Evolutionary conservation across 225 moss, liverwort and hornwort species (phyloP).

Genomic region (Lunularia cruciata): DNA sequence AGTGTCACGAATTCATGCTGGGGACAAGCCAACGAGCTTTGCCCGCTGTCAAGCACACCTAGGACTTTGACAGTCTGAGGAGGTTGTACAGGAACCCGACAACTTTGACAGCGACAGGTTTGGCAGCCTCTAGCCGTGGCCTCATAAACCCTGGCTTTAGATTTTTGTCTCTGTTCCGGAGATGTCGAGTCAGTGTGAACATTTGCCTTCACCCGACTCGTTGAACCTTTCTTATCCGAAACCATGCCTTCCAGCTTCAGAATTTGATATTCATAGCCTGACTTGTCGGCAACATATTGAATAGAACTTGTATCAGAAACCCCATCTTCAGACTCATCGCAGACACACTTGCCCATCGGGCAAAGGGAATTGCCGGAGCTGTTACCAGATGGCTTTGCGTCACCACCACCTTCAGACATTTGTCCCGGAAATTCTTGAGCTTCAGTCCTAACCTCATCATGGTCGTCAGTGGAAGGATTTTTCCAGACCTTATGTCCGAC

Average conservation of each 20-base stretch:
- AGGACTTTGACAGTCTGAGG: not conserved
- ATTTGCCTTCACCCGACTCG: not conserved
- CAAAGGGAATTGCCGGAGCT: not conserved
- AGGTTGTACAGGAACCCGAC: constrained; percentile 7
- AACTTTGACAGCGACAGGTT: constrained; percentile 22
- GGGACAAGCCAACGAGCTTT: not conserved
- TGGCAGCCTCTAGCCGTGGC: constrained; percentile 8
- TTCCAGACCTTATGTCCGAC: not conserved
- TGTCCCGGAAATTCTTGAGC: not conserved
- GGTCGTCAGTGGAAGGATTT: not conserved
- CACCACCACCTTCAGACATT: not conserved
- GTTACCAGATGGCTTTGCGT: not conserved
- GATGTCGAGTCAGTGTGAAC: not conserved
- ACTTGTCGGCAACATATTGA: not conserved
- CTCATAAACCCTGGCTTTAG: not conserved
- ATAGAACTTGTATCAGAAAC: not conserved
- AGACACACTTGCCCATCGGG: not conserved
- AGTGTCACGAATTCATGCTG: constrained; percentile 5
- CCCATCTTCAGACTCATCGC: not conserved
- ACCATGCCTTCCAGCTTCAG: constrained; percentile 5
- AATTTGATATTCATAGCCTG: not conserved
- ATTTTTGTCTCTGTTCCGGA: not conserved
- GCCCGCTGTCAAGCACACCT: not conserved
- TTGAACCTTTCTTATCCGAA: not conserved
- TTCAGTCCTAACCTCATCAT: not conserved